phyloP scores from a whole-genome alignment of 1,139 yeast species.

The Candida labiduridarum region DNA sequence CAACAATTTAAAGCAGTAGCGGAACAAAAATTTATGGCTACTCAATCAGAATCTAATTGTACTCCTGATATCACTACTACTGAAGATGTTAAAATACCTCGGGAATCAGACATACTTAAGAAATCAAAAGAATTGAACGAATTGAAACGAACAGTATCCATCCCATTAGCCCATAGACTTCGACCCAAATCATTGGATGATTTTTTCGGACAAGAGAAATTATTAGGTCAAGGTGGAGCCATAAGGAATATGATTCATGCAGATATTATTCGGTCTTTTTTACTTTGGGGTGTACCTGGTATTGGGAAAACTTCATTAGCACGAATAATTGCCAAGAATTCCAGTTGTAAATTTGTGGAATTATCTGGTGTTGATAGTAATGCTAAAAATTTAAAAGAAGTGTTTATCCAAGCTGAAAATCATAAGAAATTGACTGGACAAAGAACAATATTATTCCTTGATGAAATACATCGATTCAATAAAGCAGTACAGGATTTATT shows the following conservation, averaged over 20 bases:
- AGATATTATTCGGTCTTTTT: conserved; percentile 76
- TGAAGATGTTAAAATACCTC: conserved; percentile 2
- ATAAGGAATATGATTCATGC: conserved; percentile 66
- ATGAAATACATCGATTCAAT: conserved; percentile 91
- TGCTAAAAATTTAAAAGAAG: conserved; percentile 67
- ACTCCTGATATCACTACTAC: not conserved
- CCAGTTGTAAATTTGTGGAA: conserved; percentile 69
- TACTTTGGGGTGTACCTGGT: conserved; percentile 96
- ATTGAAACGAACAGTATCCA: conserved; percentile 47
- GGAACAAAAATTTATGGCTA: not conserved
- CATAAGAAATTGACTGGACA: conserved; percentile 67
- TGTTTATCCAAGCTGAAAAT: conserved; percentile 73
- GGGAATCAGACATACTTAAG: conserved; percentile 15
- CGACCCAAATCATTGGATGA: conserved; percentile 77
- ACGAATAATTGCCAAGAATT: conserved; percentile 56
- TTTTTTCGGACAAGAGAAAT: conserved; percentile 83
- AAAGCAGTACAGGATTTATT: conserved; percentile 89
- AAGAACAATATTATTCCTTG: conserved; percentile 79
- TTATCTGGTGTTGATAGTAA: conserved; percentile 85
- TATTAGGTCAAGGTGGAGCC: conserved; percentile 75
- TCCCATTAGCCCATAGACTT: conserved; percentile 86
- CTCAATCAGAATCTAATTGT: conserved; percentile 1
- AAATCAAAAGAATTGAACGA: conserved; percentile 21
- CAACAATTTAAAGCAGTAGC: conserved; percentile 12
- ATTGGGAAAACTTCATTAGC: conserved; percentile 88